A percentile compares a stretch with the other conserved stretches of the same genome.
Conservation (phyloP, 441 rosid genomes). For the Codiaeum variegatum region DNA sequence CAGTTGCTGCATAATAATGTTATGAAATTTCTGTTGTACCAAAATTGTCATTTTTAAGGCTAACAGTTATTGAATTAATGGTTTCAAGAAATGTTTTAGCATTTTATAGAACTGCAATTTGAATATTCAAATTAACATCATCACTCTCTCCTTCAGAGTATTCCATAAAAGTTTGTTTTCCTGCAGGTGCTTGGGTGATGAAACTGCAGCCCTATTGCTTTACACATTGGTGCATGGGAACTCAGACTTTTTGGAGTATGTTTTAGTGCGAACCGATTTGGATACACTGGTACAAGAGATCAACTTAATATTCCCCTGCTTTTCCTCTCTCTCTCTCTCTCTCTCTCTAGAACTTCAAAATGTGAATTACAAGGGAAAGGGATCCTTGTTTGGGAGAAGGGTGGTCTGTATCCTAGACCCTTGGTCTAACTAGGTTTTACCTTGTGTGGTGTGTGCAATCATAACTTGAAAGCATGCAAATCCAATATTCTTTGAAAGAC, state of each 20-base stretch:
- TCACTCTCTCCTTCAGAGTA: conserved; percentile 9
- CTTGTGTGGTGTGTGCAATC: background rate
- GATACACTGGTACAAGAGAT: conserved; percentile 78
- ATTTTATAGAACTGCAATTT: background rate
- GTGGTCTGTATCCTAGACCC: background rate
- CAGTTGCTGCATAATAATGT: background rate
- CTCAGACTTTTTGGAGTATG: conserved; percentile 93
- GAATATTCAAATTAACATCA: background rate
- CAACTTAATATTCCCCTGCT: conserved; percentile 5
- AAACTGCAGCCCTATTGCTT: conserved; percentile 82
- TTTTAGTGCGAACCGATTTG: conserved; percentile 91
- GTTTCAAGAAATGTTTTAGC: background rate
- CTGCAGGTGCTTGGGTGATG: conserved; percentile 90
- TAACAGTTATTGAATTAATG: background rate
- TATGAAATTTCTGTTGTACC: background rate
- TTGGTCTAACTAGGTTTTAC: background rate
- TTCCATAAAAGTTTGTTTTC: conserved; percentile 24
- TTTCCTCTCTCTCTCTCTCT: background rate
- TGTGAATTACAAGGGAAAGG: background rate
- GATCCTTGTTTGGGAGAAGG: background rate
- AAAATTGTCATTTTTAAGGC: background rate
- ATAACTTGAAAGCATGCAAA: background rate
- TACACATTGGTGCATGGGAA: conserved; percentile 93
- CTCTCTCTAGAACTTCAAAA: background rate
- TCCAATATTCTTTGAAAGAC: background rate